Evolutionary conservation across 1,284 basidiomycete genomes (phyloP), one percentile per base, ranked within the genome.

Genomic region (Fomes fomentarius): DNA sequence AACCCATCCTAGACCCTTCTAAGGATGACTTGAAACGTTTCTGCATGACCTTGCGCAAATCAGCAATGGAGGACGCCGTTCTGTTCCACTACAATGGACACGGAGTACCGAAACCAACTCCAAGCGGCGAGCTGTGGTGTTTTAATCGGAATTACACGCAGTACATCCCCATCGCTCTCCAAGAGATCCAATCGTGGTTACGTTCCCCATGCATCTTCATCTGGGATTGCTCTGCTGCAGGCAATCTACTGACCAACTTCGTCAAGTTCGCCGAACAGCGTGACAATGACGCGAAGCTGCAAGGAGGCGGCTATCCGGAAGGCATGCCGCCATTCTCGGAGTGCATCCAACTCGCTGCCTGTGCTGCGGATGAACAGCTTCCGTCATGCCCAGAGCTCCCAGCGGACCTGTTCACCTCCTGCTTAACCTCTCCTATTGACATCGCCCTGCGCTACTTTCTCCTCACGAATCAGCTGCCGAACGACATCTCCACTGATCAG

Each of bases 61-160:
- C 89, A 49, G 94, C 96, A 2, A 94, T 95, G 69, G 93, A 96
- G 48, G 97, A 99, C 68, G 89, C 97, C 1, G 89, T 95, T 11
- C 78, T 98, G 33, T 98, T 98, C 74, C 96, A 99, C 74, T 99
- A 99, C 77, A 99, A 99, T 66, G 97, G 96, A 2, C 97, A 98
- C 63, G 96, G 96, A 30, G 96, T 99, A 14, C 96, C 97, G 1
- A 96, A 95, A 67, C 97, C 96, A 2, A 99, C 97, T 0, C 83
- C 92, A 0, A 96, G 94, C 58, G 96, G 97, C 22, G 97, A 99
- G 73, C 84, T 99, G 50, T 99, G 96, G 96, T 96, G 97, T 54
- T 99, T 99, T 79, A 99, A 99, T 74, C 84, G 90, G 68, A 93
- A 87, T 60, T 99, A 99, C 72, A 98, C 97, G 0, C 97, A 99